Conservation (phyloP, 139 green algal species). For the Pycnococcus provasolii region DNA sequence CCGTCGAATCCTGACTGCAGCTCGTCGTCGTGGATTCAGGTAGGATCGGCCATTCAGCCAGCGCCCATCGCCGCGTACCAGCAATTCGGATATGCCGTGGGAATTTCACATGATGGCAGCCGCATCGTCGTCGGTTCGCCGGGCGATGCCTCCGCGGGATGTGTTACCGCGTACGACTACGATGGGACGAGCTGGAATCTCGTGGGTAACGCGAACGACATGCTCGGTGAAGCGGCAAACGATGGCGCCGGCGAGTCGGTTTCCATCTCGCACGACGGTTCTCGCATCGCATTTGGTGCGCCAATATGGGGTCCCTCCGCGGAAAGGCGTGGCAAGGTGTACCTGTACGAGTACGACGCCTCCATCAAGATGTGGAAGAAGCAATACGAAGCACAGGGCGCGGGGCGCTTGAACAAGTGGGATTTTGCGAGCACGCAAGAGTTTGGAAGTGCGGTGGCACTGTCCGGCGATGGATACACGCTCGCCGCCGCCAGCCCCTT, state of each 20-base stretch:
- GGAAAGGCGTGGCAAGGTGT: not conserved
- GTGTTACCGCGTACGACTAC: not conserved
- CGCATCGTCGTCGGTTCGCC: not conserved
- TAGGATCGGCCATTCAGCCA: too few species aligned
- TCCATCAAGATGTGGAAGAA: not conserved
- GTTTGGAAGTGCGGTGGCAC: not conserved
- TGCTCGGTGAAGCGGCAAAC: slow-evolving; percentile 1
- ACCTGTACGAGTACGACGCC: not conserved
- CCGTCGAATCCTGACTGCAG: too few species aligned
- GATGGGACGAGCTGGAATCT: not conserved
- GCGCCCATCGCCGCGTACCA: too few species aligned
- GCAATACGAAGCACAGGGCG: not conserved
- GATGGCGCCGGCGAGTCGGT: not conserved
- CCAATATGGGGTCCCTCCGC: not conserved
- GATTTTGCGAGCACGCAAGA: too few species aligned
- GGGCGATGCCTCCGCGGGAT: not conserved
- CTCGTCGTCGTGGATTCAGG: too few species aligned
- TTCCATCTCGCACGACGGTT: not conserved
- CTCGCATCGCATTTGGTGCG: not conserved
- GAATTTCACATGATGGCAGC: too few species aligned
- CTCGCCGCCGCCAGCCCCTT: not conserved
- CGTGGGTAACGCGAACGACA: not conserved
- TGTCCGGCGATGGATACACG: not conserved
- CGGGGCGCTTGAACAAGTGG: not conserved
- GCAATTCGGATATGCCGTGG: too few species aligned